phyloP scores from a whole-genome alignment of 371 early-diverging fungal species.

The Coelomomyces lativittatus region DNA sequence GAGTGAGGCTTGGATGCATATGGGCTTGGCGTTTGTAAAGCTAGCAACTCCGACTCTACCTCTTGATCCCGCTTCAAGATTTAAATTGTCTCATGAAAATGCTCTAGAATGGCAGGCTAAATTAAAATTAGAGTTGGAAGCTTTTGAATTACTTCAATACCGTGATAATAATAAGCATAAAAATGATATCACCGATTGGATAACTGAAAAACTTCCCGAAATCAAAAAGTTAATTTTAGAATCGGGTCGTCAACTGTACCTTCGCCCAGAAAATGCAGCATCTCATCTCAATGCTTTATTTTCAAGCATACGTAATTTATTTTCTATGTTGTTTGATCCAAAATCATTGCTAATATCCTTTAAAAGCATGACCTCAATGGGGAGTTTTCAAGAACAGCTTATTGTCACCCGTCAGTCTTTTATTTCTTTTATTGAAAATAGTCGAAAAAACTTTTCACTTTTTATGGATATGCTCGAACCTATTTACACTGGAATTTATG shows the following conservation, averaged over 20 bases:
- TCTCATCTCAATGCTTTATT: no score
- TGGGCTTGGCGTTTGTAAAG: constrained; percentile 4
- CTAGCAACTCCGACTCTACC: constrained; percentile 7
- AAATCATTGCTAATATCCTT: no score
- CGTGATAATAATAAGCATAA: constrained; percentile 2
- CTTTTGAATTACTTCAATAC: constrained; percentile 1
- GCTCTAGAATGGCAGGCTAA: constrained; percentile 4
- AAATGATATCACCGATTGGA: constrained; percentile 7
- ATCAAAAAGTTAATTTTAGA: neutral
- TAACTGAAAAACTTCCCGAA: constrained; percentile 1
- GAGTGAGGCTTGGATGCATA: constrained; percentile 5
- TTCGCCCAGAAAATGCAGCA: neutral
- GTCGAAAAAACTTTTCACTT: neutral
- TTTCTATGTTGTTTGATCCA: no score
- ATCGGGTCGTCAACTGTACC: neutral
- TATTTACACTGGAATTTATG: neutral
- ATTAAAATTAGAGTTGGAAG: constrained; percentile 3
- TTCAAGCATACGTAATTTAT: no score
- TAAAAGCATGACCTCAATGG: no score
- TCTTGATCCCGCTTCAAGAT: constrained; percentile 16
- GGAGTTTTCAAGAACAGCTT: no score
- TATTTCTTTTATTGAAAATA: no score
- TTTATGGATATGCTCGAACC: constrained; percentile 1
- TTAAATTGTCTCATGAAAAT: constrained; percentile 5
- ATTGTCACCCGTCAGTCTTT: no score